These are phyloP conservation scores for Nitzschia sp. DNA, from an alignment of 108 stramenopile species.

Conservation along the genomic window DNA sequence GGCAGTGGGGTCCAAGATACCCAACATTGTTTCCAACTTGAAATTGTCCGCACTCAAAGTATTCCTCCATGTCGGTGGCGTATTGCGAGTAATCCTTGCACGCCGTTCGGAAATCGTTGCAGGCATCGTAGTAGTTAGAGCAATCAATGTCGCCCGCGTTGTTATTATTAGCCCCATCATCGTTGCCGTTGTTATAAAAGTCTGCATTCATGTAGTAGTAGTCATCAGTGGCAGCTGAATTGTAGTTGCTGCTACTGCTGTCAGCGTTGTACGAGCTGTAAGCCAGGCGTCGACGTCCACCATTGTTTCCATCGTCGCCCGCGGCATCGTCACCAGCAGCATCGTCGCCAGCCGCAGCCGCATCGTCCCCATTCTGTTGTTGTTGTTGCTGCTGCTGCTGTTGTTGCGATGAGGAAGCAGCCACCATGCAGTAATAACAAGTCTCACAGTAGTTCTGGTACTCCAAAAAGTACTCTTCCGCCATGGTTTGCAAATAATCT, in stretches of 20 bases:
- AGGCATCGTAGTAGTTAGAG: constrained; percentile 35
- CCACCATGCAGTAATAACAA: constrained; percentile 45
- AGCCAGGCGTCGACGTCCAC: neutral
- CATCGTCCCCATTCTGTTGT: constrained; percentile 2
- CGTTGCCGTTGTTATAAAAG: constrained; percentile 11
- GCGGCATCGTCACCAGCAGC: constrained; percentile 42
- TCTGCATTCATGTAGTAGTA: neutral
- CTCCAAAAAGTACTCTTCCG: constrained; percentile 55
- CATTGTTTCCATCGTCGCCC: constrained; percentile 16
- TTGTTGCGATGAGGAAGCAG: neutral
- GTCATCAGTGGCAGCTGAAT: constrained; percentile 1
- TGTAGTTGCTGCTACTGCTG: constrained; percentile 2
- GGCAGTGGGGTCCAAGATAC: constrained; percentile 79
- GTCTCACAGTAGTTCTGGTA: constrained; percentile 71
- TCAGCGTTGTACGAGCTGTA: too few species aligned
- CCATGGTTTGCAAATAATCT: constrained; percentile 73
- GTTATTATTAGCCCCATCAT: neutral
- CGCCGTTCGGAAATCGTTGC: constrained; percentile 38
- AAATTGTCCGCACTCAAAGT: constrained; percentile 48
- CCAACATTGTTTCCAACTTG: constrained; percentile 38
- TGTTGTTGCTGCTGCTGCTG: neutral
- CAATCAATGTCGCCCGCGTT: constrained; percentile 21
- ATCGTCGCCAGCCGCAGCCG: constrained; percentile 21
- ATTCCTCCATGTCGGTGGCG: constrained; percentile 30
- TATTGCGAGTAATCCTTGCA: constrained; percentile 52